A percentile compares a stretch with the other conserved stretches of the same genome.
These are phyloP conservation scores for Sclerotinia nivalis DNA, from an alignment of 2,329 filamentous ascomycete species.

Conservation along the genomic window DNA sequence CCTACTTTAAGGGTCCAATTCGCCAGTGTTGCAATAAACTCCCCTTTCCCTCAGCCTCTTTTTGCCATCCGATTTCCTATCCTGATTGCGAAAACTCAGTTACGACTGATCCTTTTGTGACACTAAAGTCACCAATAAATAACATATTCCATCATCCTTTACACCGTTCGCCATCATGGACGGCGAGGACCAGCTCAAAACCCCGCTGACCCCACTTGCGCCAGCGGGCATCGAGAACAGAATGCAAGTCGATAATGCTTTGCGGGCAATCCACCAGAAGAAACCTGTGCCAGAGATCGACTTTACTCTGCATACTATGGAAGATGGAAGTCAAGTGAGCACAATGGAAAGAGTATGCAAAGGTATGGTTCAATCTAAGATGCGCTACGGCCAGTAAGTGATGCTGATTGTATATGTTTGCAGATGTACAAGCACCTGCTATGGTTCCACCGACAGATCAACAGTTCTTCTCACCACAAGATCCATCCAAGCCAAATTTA, in stretches of 20 bases:
- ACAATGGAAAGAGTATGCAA: conserved; percentile 96
- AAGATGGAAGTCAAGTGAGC: conserved; percentile 93
- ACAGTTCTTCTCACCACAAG: conserved; percentile 87
- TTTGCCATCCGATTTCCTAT: background rate
- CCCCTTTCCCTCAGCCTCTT: conserved; percentile 11
- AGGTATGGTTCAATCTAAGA: conserved; percentile 60
- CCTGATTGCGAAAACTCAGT: background rate
- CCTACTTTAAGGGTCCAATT: background rate
- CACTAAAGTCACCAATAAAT: conserved; percentile 13
- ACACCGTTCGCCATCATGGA: conserved; percentile 36
- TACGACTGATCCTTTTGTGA: background rate
- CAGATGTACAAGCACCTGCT: conserved; percentile 96
- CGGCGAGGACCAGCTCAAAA: conserved; percentile 34
- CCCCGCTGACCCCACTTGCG: conserved; percentile 28
- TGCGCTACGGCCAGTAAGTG: conserved; percentile 1
- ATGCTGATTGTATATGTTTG: conserved; percentile 38
- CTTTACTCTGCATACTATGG: conserved; percentile 98
- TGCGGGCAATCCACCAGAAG: conserved; percentile 91
- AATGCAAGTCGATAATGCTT: conserved; percentile 77
- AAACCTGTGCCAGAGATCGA: conserved; percentile 96
- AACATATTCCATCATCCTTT: conserved; percentile 2
- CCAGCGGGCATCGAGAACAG: conserved; percentile 32
- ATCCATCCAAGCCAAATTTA: conserved; percentile 86
- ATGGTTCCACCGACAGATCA: conserved; percentile 90
- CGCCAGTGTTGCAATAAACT: conserved; percentile 5